A percentile compares a stretch with the other conserved stretches of the same genome.
Conservation (phyloP, 768 basidiomycete species). For the Strobilomyces confusus region DNA sequence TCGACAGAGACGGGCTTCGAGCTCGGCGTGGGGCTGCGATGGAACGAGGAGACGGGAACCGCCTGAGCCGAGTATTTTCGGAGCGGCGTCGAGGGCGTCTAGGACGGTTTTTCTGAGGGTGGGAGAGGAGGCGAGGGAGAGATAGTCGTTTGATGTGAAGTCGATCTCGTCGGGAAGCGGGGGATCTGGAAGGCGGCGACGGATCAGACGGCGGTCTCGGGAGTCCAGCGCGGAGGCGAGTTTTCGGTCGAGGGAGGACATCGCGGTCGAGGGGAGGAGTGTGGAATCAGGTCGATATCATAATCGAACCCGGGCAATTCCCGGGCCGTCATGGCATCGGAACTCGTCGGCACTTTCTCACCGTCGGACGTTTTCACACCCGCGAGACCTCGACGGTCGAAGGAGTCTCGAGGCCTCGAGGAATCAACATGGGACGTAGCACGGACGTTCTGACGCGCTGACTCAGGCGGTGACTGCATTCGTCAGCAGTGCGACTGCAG, state of each 20-base stretch:
- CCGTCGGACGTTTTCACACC: too few species aligned
- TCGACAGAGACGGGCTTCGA: conserved; percentile 64
- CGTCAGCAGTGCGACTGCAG: too few species aligned
- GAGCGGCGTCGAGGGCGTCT: conserved; percentile 41
- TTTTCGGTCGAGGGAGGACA: conserved; percentile 33
- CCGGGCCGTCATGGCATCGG: too few species aligned
- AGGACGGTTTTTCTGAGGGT: conserved; percentile 59
- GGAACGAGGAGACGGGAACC: conserved; percentile 83
- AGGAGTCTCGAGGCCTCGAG: too few species aligned
- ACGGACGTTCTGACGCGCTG: too few species aligned
- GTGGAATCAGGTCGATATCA: too few species aligned
- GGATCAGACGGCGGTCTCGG: conserved; percentile 61
- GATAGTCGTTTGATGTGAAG: conserved; percentile 92
- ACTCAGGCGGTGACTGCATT: too few species aligned
- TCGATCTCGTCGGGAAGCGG: conserved; percentile 41
- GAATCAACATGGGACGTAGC: too few species aligned
- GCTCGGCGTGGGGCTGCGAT: conserved; percentile 48
- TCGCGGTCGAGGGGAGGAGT: too few species aligned
- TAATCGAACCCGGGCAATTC: too few species aligned
- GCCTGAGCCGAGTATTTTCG: conserved; percentile 76
- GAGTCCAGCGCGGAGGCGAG: conserved; percentile 56
- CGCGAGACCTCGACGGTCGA: too few species aligned
- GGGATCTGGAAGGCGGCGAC: conserved; percentile 64
- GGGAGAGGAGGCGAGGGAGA: conserved; percentile 67
- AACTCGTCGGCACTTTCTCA: too few species aligned